Base-by-base conservation (phyloP, 345 rosid species). In the Populus nigra region DNA sequence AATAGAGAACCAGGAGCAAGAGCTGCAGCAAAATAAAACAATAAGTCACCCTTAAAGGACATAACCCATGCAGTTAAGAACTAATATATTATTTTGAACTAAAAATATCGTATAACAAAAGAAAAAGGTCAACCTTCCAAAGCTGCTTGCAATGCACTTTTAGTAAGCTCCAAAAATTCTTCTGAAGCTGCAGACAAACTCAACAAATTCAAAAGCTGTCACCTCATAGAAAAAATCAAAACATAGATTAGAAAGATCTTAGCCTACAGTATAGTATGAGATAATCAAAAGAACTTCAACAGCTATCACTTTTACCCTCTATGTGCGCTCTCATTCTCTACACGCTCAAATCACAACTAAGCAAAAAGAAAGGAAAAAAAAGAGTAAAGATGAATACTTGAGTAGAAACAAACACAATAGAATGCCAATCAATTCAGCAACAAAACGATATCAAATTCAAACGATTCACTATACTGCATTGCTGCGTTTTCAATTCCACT, bases 131-230 rank as follows among this genome's bases (percentile, higher is more conserved):
- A 78, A 93, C 98, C 98, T 96, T 96, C 98, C 77, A 96, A 86
- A 70, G 96, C 92, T 9, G 99, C 98, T 81, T 89, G 87, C 76
- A 96, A 85, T 39, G 99, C 94, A 86, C 97, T 93, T 83, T 93
- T 96, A 3, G 97, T 91, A 55, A 93, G 99, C 84, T 93, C 99
- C 92, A 96, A 87, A 88, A 96, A 96, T 61, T 96, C 99, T 80
- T 93, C 97, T 36, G 98, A 93, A 77, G 97, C 98, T 96, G 89
- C 84, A 88, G 66, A 72, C 7, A 73, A 59, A 72, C 66, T 68
- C 49, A 72, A 15, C 27, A 67, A 63, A 18, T 23, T 5, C 13
- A 61, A 11, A 38, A 7, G 15, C 22, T 55, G 35, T 76, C 23
- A 69, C 15, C 22, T 39, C 73, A 33, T 39, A 10, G 55, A 5